Base-by-base conservation (phyloP, 805 yeast genomes). In the Yarrowia sp. region DNA sequence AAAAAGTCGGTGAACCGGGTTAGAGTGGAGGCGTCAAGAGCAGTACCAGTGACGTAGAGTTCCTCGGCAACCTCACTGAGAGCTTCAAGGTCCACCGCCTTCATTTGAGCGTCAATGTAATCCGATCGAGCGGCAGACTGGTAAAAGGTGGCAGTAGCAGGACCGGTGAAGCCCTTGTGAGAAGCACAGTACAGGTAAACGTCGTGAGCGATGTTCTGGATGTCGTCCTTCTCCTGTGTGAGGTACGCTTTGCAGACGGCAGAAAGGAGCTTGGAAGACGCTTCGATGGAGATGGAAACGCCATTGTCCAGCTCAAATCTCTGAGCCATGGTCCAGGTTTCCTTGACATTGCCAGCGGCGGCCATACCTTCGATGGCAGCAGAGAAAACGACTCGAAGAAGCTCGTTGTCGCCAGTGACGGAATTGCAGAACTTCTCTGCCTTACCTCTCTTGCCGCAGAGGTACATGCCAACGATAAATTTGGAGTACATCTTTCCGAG, bases 21-120 rank as follows among this genome's bases (percentile, higher is more conserved):
- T 10, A 61, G 38, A 12, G 55, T 47, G 10, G 55, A 36, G 9
- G 55, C 46, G 15, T 61, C 66, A 8, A 61, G 55, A 38, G 55
- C 38, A 7, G 55, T 61, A 6, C 44, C 55, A 10, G 66, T 61
- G 38, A 61, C 66, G 13, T 61, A 61, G 12, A 61, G 44, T 30
- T 61, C 66, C 20, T 46, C 64, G 17, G 64, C 64, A 6, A 58
- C 64, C 19, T 58, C 50, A 13, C 64, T 43, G 14, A 58, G 50
- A 8, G 50, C 50, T n/a, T 58, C 50, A 12, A 42, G 12, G 33
- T 43, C 13, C 7, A 1, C 2, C 5, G 15, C 7, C 13, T 46
- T 9, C 30, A 20, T 36, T 46, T 46, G 19, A 12, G 19, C 20
- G 17, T 46, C 66, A 47, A 47, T 38, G 43, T 61, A 46, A 9